phyloP scores from a whole-genome alignment of 768 basidiomycete species.

The Mycena chlorophos region DNA sequence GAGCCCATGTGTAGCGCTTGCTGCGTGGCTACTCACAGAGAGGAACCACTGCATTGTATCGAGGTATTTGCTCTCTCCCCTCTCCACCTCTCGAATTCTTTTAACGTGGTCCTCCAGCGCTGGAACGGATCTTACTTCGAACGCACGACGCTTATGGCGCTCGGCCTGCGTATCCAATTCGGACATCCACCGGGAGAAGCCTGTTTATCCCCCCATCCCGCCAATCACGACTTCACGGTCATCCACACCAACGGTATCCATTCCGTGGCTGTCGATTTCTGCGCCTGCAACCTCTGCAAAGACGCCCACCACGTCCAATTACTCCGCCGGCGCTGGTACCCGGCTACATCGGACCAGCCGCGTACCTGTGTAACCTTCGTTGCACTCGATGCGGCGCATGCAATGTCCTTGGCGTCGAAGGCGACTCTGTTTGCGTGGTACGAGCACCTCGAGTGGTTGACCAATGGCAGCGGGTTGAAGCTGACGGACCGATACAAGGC shows the following conservation, averaged over 20 bases:
- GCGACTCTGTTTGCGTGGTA: conserved; percentile 18
- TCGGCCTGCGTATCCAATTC: conserved; percentile 26
- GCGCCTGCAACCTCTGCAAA: conserved; percentile 17
- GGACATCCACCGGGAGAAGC: conserved; percentile 18
- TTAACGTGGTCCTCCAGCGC: neutral
- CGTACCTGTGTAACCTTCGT: conserved; percentile 5
- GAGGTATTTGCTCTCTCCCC: conserved; percentile 13
- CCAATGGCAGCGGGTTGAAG: conserved; percentile 8
- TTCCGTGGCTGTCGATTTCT: conserved; percentile 22
- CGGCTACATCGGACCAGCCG: conserved; percentile 2
- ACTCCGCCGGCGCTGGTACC: conserved; percentile 9
- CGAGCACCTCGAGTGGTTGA: conserved; percentile 5
- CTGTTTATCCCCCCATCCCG: conserved; percentile 7
- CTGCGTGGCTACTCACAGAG: conserved; percentile 3
- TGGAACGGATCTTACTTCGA: neutral
- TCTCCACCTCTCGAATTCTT: too few relatives aligned
- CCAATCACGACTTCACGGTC: conserved; percentile 15
- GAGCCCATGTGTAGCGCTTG: conserved; percentile 7
- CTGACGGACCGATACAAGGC: conserved; percentile 7
- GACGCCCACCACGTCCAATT: neutral
- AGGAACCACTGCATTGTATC: conserved; percentile 20
- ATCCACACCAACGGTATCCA: conserved; percentile 28
- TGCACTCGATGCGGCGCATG: conserved; percentile 11
- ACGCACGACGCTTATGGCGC: neutral
- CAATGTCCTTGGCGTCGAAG: conserved; percentile 13